Conservation (phyloP, 768 basidiomycete genomes). For the Tulasnella sp. region DNA sequence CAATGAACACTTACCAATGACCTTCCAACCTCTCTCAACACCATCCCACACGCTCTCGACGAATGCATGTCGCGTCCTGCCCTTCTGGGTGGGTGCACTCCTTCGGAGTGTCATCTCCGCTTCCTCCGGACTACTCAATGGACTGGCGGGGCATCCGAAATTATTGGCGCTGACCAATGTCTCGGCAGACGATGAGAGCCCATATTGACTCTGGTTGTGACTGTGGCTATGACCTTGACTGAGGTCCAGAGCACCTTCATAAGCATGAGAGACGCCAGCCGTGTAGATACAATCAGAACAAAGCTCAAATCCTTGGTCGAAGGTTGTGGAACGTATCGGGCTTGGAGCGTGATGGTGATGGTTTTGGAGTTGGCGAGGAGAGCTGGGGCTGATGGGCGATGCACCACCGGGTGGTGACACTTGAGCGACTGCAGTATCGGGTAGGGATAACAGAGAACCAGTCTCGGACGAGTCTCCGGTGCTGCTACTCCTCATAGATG, state of each 20-base stretch:
- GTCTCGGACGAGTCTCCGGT: neutral
- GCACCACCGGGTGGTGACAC: neutral
- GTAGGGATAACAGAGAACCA: neutral
- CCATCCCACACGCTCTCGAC: slow-evolving; percentile 74
- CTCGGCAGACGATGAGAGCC: neutral
- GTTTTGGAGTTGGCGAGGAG: slow-evolving; percentile 8
- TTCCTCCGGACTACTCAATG: neutral
- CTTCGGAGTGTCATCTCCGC: neutral
- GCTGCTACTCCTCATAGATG: slow-evolving; percentile 1
- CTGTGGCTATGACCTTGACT: neutral
- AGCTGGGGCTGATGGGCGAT: slow-evolving; percentile 2
- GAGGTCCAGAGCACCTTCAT: slow-evolving; percentile 45
- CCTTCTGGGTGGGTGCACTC: slow-evolving; percentile 51
- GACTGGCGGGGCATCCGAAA: neutral
- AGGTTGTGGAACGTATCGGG: neutral
- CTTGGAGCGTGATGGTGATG: neutral
- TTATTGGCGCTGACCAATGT: neutral
- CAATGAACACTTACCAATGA: slow-evolving; percentile 55
- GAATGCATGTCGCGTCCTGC: slow-evolving; percentile 74
- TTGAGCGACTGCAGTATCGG: neutral
- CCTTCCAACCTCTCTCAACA: slow-evolving; percentile 62
- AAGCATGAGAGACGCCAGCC: slow-evolving; percentile 68
- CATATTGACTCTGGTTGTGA: neutral
- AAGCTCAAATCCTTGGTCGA: slow-evolving; percentile 60
- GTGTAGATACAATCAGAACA: slow-evolving; percentile 71